Evolutionary conservation across 805 yeast species (phyloP).

Genomic region (Komagataella populi): DNA sequence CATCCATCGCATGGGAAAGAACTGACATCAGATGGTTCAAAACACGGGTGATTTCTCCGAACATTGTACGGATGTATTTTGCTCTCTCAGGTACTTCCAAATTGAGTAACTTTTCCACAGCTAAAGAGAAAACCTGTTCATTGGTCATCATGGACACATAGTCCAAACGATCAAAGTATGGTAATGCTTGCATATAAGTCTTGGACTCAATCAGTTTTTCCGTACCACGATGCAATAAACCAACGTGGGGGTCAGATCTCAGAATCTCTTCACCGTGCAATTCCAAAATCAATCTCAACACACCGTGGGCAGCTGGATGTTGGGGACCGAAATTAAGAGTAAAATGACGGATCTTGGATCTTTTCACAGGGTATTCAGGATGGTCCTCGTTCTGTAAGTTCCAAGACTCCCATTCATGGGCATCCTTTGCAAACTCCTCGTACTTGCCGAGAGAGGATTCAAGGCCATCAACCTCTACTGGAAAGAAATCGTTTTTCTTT

Average conservation of each 20-base stretch:
- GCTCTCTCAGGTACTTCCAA: conserved; percentile 79
- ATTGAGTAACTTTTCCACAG: conserved; percentile 74
- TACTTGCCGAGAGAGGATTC: conserved; percentile 29
- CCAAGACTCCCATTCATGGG: conserved; percentile 22
- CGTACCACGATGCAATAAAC: conserved; percentile 78
- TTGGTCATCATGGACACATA: conserved; percentile 85
- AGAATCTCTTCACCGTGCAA: conserved; percentile 82
- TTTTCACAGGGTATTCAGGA: conserved; percentile 20
- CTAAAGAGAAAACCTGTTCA: conserved; percentile 73
- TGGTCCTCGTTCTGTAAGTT: conserved; percentile 19
- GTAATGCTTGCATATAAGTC: conserved; percentile 80
- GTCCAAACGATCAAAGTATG: conserved; percentile 80
- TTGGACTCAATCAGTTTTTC: conserved; percentile 79
- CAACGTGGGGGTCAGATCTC: conserved; percentile 82
- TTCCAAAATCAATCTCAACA: conserved; percentile 73
- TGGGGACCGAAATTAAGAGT: conserved; percentile 89
- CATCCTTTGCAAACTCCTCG: conserved; percentile 18
- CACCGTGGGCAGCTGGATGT: conserved; percentile 94
- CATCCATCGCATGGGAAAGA: conserved; percentile 84
- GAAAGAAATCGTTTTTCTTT: background rate
- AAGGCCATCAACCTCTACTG: conserved; percentile 6
- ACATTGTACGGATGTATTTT: conserved; percentile 71
- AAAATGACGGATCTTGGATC: conserved; percentile 64
- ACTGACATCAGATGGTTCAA: conserved; percentile 81
- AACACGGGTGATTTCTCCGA: conserved; percentile 77